Conservation (phyloP, 495 filamentous ascomycete species). For the Parathielavia hyrcaniae region DNA sequence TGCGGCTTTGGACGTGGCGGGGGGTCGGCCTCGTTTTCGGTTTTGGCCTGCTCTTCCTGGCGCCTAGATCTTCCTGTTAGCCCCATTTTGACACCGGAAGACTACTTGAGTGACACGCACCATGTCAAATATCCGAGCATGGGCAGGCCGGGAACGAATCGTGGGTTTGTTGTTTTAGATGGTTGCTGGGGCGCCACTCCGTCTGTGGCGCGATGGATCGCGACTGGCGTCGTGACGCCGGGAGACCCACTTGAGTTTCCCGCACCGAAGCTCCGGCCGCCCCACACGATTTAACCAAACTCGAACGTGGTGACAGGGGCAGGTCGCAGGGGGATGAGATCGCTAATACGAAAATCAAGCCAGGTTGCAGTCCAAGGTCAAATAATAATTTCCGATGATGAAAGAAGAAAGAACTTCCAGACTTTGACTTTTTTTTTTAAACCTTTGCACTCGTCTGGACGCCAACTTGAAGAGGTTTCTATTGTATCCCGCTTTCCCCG, state of each 20-base stretch:
- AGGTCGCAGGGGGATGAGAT: constrained; percentile 2
- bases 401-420: constrained; percentile 2
- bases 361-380: constrained; percentile 20
- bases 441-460: constrained; percentile 5
- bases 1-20: constrained; percentile 35
- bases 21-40: constrained; percentile 38
- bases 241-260: too few species aligned
- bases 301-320: not conserved
- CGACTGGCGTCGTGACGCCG: too few species aligned
- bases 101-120: constrained; percentile 10
- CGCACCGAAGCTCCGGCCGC: too few species aligned
- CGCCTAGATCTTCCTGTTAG: constrained; percentile 25
- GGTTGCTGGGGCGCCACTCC: not conserved
- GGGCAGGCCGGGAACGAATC: not conserved
- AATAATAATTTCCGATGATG: not conserved
- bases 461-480: constrained; percentile 1
- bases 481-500: not conserved
- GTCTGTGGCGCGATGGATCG: too few species aligned
- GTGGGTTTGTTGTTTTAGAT: not conserved
- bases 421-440: not conserved
- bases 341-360: constrained; percentile 2
- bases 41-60: constrained; percentile 35
- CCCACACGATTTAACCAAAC: too few species aligned
- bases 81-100: too few species aligned
- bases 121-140: constrained; percentile 24